Conservation (phyloP, 257 asterid species). For the Haberlea rhodopensis region DNA sequence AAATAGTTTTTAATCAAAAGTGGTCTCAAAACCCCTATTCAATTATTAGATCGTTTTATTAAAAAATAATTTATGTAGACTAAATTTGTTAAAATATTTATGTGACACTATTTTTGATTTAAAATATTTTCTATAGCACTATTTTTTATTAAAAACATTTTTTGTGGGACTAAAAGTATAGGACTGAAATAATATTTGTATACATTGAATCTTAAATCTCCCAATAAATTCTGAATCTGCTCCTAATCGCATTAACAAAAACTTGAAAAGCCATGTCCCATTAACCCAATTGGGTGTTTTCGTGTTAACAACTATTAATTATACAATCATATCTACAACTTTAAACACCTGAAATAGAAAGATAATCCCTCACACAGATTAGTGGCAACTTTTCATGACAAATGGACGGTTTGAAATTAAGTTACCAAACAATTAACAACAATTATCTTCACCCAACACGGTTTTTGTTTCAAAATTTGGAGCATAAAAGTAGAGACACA, state of each 20-base stretch:
- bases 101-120: too few relatives aligned
- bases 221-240: conserved; percentile 8
- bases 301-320: background rate
- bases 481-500: conserved; percentile 2
- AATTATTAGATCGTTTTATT: too few relatives aligned
- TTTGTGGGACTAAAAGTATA: too few relatives aligned
- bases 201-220: conserved; percentile 19
- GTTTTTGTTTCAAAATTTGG: conserved; percentile 9
- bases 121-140: too few relatives aligned
- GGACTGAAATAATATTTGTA: too few relatives aligned
- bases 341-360: conserved; percentile 28
- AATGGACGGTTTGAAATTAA: background rate
- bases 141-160: too few relatives aligned
- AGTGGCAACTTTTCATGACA: conserved; percentile 31
- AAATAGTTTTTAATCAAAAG: too few relatives aligned
- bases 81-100: too few relatives aligned
- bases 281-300: conserved; percentile 3
- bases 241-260: conserved; percentile 23
- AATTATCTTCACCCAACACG: background rate
- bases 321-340: background rate
- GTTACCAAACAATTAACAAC: background rate
- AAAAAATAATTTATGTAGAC: too few relatives aligned
- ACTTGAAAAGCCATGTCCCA: background rate
- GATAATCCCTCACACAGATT: conserved; percentile 33
- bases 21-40: too few relatives aligned